A percentile compares a stretch with the other conserved stretches of the same genome.
Evolutionary conservation across 2,329 filamentous ascomycete genomes (phyloP).

Genomic region (Berkeleyomyces basicola): DNA sequence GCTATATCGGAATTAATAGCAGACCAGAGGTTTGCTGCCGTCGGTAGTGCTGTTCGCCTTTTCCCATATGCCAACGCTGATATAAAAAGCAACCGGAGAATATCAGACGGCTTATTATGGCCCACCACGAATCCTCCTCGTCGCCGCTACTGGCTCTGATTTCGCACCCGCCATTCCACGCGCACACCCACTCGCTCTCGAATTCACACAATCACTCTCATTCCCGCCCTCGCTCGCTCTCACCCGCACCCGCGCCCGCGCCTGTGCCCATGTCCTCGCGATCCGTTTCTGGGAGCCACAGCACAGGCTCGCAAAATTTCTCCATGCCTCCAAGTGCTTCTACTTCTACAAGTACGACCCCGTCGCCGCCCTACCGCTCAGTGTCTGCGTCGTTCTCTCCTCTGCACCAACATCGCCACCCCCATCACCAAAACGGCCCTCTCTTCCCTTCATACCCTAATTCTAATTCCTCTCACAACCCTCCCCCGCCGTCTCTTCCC

Average conservation of each 20-base stretch:
- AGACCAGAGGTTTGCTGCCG: too few relatives aligned
- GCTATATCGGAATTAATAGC: too few relatives aligned
- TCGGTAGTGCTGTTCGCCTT: too few relatives aligned
- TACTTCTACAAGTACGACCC: not conserved
- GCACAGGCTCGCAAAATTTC: not conserved
- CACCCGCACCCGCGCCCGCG: not conserved
- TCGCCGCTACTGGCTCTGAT: conserved; percentile 13
- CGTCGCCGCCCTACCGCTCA: not conserved
- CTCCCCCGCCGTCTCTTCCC: conserved; percentile 13
- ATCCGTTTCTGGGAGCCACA: not conserved
- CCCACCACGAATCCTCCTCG: conserved; percentile 8
- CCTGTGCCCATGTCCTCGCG: not conserved
- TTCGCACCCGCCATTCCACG: conserved; percentile 25
- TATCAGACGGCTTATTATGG: not conserved
- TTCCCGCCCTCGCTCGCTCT: not conserved
- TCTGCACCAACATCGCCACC: not conserved
- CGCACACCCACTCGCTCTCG: conserved; percentile 18
- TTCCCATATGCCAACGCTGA: not conserved
- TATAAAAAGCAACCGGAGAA: not conserved
- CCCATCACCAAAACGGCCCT: not conserved
- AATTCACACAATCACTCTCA: not conserved
- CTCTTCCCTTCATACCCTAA: conserved; percentile 18
- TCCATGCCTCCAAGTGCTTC: not conserved
- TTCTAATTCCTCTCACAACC: conserved; percentile 21
- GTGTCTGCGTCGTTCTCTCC: conserved; percentile 2